These are phyloP conservation scores for Pseudotulostoma volvatum DNA, from an alignment of 495 filamentous ascomycete species.

Conservation along the genomic window DNA sequence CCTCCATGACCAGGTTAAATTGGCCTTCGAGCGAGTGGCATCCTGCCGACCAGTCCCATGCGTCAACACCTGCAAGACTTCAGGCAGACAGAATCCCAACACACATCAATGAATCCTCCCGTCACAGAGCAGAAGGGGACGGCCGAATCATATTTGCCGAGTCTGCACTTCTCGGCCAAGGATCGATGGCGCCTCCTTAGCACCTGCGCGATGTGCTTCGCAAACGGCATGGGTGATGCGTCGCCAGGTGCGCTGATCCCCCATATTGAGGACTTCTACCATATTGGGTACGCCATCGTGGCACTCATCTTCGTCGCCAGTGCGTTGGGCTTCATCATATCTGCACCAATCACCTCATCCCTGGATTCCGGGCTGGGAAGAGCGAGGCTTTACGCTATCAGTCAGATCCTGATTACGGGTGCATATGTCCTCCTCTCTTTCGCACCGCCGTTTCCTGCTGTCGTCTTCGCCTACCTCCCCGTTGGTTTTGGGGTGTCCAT, in stretches of 20 bases:
- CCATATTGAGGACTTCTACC: constrained; percentile 54
- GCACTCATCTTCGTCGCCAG: constrained; percentile 69
- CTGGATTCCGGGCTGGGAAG: constrained; percentile 41
- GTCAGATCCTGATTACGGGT: constrained; percentile 29
- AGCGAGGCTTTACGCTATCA: constrained; percentile 40
- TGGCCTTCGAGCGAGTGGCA: no score
- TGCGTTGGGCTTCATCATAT: constrained; percentile 58
- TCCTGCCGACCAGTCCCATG: no score
- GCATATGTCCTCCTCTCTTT: constrained; percentile 49
- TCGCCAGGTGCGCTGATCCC: constrained; percentile 61
- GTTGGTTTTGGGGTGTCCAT: constrained; percentile 50
- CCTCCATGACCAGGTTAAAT: no score
- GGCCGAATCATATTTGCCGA: no score
- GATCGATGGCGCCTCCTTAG: constrained; percentile 13
- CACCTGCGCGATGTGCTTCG: constrained; percentile 24
- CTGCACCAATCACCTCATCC: constrained; percentile 42
- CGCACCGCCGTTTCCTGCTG: constrained; percentile 49
- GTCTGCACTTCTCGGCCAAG: constrained; percentile 36
- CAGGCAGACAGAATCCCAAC: no score
- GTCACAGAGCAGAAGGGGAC: no score
- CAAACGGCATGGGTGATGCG: constrained; percentile 39
- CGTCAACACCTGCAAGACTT: no score
- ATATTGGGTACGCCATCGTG: constrained; percentile 55
- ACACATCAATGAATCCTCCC: no score
- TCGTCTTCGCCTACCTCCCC: constrained; percentile 49